Base-by-base conservation (phyloP, 331 rosid species). In the Cucumis variabilis region DNA sequence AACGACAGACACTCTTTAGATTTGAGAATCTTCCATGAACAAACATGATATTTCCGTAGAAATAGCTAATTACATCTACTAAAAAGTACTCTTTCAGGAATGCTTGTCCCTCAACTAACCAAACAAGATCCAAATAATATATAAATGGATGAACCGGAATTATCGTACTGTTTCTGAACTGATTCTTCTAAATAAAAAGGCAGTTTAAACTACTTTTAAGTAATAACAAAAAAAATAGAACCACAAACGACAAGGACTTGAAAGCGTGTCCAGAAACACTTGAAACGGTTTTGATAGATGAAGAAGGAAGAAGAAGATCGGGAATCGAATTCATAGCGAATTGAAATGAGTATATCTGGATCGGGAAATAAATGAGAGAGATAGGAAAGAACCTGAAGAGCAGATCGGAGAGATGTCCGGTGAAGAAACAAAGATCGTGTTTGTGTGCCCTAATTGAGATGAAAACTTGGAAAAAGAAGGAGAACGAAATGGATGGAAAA, bases 331-430 rank as follows among this genome's bases (percentile, higher is more conserved):
- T 58, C 69, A 58, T 2, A 14, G 24, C 23, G 14, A 62, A 63
- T 7, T 13, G 25, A 65, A 63, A 27, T 13, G 73, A 23, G 14
- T 13, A 41, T 37, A 62, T 28, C 73, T 82, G 33, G 8, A 82
- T 60, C 33, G 21, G 24, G 21, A 23, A 53, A 53, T 14, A 60
- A 82, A 82, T 28, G 55, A 62, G 70, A 20, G 71, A 81, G 60
- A 53, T 53, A 10, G 14, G 19, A 17, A 20, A 60, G 41, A 21
- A 82, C 72, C 85, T 82, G 51, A 30, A 16, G 7, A 12, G 55
- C 72, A 82, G 72, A 82, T 82, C 86, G 86, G 58, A 37, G 73
- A 82, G 86, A 82, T 21, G 33, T 63, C 73, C 44, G 73, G 73
- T 82, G 37, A 23, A 33, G 86, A 62, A 82, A 30, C 33, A 82